These are phyloP conservation scores for Hypsizygus marmoreus DNA, from an alignment of 768 basidiomycete species.

Conservation along the genomic window DNA sequence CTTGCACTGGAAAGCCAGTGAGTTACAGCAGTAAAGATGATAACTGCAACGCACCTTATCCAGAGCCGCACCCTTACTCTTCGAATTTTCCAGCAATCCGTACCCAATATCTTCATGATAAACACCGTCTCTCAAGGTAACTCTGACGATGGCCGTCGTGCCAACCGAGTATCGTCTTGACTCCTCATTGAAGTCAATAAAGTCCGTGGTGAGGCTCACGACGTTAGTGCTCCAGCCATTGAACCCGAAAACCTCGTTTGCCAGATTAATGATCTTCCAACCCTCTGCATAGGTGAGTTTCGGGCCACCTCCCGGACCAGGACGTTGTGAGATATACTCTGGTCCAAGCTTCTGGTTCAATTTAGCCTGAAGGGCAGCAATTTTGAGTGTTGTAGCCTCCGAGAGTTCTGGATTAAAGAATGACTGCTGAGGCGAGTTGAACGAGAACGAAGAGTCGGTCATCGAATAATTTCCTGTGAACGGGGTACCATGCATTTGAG, in stretches of 20 bases:
- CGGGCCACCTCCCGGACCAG: constrained; percentile 82
- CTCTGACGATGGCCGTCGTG: constrained; percentile 82
- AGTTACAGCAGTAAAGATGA: neutral
- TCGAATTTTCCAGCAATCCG: constrained; percentile 83
- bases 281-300: constrained; percentile 96
- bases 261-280: constrained; percentile 97
- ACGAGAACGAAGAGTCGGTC: constrained; percentile 27
- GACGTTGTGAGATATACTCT: constrained; percentile 87
- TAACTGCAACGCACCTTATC: constrained; percentile 74
- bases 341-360: constrained; percentile 90
- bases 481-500: constrained; percentile 56
- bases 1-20: constrained; percentile 67
- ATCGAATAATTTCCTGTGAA: constrained; percentile 17
- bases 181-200: constrained; percentile 74
- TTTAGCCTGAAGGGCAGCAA: constrained; percentile 76
- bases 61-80: constrained; percentile 80
- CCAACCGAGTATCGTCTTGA: constrained; percentile 68
- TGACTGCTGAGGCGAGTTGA: constrained; percentile 32
- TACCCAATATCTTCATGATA: constrained; percentile 95
- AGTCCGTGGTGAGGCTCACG: constrained; percentile 74
- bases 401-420: constrained; percentile 42
- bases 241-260: constrained; percentile 98
- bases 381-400: constrained; percentile 64
- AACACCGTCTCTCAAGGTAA: constrained; percentile 85
- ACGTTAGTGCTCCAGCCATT: constrained; percentile 92